Percentiles rank a stretch among this genome's conserved stretches.
These are phyloP conservation scores for Danielia oregonensis DNA, from an alignment of 805 yeast genomes.

Conservation along the genomic window DNA sequence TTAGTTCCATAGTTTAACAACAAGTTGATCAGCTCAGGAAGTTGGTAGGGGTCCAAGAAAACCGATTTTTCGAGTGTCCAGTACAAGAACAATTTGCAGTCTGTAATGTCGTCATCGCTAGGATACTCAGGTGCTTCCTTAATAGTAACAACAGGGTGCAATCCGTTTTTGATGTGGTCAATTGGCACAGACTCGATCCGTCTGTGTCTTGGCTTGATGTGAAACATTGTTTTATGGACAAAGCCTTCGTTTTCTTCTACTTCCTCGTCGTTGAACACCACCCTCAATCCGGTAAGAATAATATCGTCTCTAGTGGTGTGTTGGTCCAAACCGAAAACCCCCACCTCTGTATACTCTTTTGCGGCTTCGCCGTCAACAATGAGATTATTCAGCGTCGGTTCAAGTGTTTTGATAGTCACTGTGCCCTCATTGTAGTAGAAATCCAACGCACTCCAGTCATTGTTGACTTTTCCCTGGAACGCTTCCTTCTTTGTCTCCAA, in stretches of 20 bases:
- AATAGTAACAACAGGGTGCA: conserved; percentile 32
- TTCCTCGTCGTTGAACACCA: conserved; percentile 20
- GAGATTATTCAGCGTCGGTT: conserved; percentile 1
- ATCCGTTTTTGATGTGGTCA: conserved; percentile 22
- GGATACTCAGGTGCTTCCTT: conserved; percentile 14
- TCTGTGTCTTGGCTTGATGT: conserved; percentile 39
- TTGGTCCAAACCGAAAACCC: conserved; percentile 30
- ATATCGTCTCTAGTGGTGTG: conserved; percentile 31
- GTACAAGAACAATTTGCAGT: conserved; percentile 34
- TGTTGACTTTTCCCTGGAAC: neutral
- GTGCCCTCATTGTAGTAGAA: conserved; percentile 5
- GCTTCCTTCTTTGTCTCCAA: neutral
- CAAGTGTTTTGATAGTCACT: conserved; percentile 5
- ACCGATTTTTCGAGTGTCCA: conserved; percentile 27
- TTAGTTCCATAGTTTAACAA: conserved; percentile 28
- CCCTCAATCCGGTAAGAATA: conserved; percentile 34
- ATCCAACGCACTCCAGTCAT: conserved; percentile 11
- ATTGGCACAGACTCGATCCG: conserved; percentile 1
- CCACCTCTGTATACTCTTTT: conserved; percentile 28
- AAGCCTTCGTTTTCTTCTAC: conserved; percentile 12
- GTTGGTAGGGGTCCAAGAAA: conserved; percentile 38
- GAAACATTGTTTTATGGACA: conserved; percentile 36
- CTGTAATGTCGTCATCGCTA: conserved; percentile 18
- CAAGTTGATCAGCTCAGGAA: conserved; percentile 21
- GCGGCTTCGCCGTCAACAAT: conserved; percentile 1